phyloP scores from a whole-genome alignment of 768 basidiomycete species.

The Mycena rebaudengoi region DNA sequence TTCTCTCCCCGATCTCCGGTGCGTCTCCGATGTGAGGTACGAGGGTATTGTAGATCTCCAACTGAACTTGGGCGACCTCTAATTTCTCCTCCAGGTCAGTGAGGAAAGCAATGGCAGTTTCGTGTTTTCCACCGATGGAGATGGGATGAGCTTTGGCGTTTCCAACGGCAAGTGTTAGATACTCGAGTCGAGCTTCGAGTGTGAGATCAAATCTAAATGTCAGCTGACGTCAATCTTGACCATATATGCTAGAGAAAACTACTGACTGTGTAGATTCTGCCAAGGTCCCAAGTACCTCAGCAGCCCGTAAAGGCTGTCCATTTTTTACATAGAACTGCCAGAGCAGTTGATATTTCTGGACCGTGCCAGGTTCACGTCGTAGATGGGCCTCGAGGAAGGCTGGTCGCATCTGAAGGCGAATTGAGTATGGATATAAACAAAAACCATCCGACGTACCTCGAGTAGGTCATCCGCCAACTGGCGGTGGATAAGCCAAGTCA shows the following conservation, averaged over 20 bases:
- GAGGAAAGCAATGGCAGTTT: conserved; percentile 95
- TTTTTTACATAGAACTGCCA: conserved; percentile 99
- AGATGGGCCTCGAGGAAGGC: conserved; percentile 91
- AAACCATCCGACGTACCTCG: conserved; percentile 65
- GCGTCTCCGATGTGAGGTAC: conserved; percentile 67
- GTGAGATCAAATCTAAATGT: conserved; percentile 65
- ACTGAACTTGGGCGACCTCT: conserved; percentile 95
- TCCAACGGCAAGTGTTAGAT: conserved; percentile 91
- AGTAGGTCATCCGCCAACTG: conserved; percentile 88
- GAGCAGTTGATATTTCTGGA: conserved; percentile 85
- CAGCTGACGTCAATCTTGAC: background rate
- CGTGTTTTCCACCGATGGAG: conserved; percentile 77
- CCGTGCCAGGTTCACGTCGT: conserved; percentile 78
- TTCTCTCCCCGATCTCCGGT: conserved; percentile 68
- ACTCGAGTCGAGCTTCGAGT: conserved; percentile 85
- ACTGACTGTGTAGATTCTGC: conserved; percentile 88
- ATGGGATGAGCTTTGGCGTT: conserved; percentile 96
- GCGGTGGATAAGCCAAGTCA: conserved; percentile 88
- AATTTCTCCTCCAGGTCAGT: conserved; percentile 95
- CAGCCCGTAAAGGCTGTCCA: conserved; percentile 86
- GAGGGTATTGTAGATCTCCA: conserved; percentile 84
- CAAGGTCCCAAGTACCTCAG: conserved; percentile 81
- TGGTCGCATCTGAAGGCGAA: conserved; percentile 74
- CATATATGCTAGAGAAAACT: background rate
- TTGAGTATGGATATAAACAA: conserved; percentile 15